Base-by-base conservation (phyloP, 2,329 filamentous ascomycete genomes). In the Aspergillus eucalypticola region DNA sequence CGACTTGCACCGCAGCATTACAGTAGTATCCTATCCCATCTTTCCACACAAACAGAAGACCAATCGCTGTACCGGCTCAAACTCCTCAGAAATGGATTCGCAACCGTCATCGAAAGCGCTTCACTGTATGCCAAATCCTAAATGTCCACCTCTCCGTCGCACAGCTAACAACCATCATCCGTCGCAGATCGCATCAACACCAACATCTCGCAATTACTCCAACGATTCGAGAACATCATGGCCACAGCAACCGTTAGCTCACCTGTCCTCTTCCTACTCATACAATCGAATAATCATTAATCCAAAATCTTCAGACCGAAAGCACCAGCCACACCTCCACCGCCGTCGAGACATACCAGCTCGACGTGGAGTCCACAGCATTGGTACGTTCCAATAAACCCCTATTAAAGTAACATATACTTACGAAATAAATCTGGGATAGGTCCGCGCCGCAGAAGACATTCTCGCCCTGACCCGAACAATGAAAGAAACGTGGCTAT, bases 401-500 rank as follows among this genome's bases (percentile, higher is more conserved):
- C n/a, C n/a, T n/a, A n/a, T n/a, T n/a, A n/a, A n/a, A n/a, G n/a
- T n/a, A n/a, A n/a, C n/a, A n/a, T n/a, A n/a, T 86, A 71, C 59
- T 53, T 49, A 35, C 23, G 17, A 32, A n/a, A 17, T 2, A 3
- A 13, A 38, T 4, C 5, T 32, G 6, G 32, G 11, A 51, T 32
- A 85, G 85, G 82, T 88, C 63, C 83, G 84, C 59, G 82, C 84
- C 1, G 83, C 84, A 13, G 86, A 90, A 75, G 86, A 88, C 57
- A 78, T 88, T 10, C 79, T 87, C 60, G 81, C 82, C 11, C 72
- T 89, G 13, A 86, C 85, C 25, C 82, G 87, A 21, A 81, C 83
- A 25, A 78, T 90, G 75, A 88, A 89, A 69, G 87, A 89, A 69
- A 79, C 86, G 21, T 89, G 87, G 87, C 77, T 89, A 5, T 88